Evolutionary conservation across 345 rosid genomes (phyloP).

Genomic region (Dimocarpus longan): DNA sequence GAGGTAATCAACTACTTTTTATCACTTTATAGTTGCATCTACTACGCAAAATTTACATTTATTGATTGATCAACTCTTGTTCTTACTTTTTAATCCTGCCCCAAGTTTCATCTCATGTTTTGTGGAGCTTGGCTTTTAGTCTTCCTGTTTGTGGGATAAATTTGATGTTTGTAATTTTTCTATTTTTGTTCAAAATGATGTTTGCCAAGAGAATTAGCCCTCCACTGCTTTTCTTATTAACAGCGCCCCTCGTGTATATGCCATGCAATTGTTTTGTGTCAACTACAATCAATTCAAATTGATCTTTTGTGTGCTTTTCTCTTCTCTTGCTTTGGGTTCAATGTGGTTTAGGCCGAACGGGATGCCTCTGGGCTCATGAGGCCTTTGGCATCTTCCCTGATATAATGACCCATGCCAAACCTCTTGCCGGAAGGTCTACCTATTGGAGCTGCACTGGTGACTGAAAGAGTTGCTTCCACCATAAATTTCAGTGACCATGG

Average conservation of each 20-base stretch:
- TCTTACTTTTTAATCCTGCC: too few species aligned
- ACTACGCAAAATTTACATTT: too few species aligned
- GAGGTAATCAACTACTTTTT: constrained; percentile 53
- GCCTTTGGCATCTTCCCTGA: constrained; percentile 68
- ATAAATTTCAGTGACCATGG: constrained; percentile 80
- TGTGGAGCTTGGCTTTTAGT: too few species aligned
- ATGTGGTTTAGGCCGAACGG: constrained; percentile 86
- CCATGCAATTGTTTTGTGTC: not conserved
- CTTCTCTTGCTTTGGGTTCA: constrained; percentile 50
- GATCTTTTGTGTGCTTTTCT: not conserved
- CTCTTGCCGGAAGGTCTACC: constrained; percentile 97
- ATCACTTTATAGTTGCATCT: too few species aligned
- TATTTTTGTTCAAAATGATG: not conserved
- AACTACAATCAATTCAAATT: not conserved
- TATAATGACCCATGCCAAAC: constrained; percentile 93
- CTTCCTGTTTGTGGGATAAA: too few species aligned
- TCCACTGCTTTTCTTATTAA: not conserved
- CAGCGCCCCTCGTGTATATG: not conserved
- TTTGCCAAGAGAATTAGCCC: not conserved
- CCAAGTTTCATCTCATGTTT: too few species aligned
- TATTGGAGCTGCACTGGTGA: constrained; percentile 75
- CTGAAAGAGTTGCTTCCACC: constrained; percentile 76
- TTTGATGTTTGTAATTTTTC: not conserved
- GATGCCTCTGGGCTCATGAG: constrained; percentile 83
- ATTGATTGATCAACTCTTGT: too few species aligned